phyloP scores from a whole-genome alignment of 2,329 filamentous ascomycete species.

The Bisporella sp. region DNA sequence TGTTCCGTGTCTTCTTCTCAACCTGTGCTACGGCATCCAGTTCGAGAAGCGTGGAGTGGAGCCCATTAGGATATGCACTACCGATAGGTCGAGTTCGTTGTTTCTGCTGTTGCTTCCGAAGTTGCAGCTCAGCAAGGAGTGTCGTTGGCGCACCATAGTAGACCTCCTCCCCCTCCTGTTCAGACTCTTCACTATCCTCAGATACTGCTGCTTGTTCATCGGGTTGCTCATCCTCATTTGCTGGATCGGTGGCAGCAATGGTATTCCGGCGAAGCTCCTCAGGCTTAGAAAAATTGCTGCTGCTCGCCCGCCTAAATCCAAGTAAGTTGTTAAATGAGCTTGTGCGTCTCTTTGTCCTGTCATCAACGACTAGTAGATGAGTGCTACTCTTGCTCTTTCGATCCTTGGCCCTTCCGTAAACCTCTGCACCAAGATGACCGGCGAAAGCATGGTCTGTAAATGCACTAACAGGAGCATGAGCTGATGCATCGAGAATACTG shows the following conservation, averaged over 20 bases:
- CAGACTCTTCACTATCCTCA: slow-evolving; percentile 8
- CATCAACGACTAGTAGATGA: slow-evolving; percentile 23
- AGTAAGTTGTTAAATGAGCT: slow-evolving; percentile 41
- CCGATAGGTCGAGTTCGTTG: slow-evolving; percentile 65
- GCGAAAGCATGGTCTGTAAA: slow-evolving; percentile 87
- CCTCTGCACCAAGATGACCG: slow-evolving; percentile 66
- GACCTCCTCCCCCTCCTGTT: slow-evolving; percentile 36
- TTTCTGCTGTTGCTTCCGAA: slow-evolving; percentile 85
- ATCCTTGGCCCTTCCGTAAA: slow-evolving; percentile 58
- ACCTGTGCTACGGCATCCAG: slow-evolving; percentile 86
- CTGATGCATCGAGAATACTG: slow-evolving; percentile 84
- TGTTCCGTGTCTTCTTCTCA: slow-evolving; percentile 66
- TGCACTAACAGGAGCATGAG: slow-evolving; percentile 77
- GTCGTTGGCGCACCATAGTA: slow-evolving; percentile 77
- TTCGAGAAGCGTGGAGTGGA: slow-evolving; percentile 84
- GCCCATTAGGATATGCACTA: slow-evolving; percentile 60
- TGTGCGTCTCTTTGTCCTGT: slow-evolving; percentile 34
- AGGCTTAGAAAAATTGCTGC: slow-evolving; percentile 13
- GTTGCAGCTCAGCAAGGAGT: slow-evolving; percentile 81
- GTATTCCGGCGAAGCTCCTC: slow-evolving; percentile 17
- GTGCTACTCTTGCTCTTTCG: slow-evolving; percentile 43
- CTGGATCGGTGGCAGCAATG: slow-evolving; percentile 13
- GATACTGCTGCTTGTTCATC: slow-evolving; percentile 11
- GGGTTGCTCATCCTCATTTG: slow-evolving; percentile 16
- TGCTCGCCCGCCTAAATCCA: slow-evolving; percentile 18